Conservation (phyloP, 306 rosid species). For the Quercus agrifolia region DNA sequence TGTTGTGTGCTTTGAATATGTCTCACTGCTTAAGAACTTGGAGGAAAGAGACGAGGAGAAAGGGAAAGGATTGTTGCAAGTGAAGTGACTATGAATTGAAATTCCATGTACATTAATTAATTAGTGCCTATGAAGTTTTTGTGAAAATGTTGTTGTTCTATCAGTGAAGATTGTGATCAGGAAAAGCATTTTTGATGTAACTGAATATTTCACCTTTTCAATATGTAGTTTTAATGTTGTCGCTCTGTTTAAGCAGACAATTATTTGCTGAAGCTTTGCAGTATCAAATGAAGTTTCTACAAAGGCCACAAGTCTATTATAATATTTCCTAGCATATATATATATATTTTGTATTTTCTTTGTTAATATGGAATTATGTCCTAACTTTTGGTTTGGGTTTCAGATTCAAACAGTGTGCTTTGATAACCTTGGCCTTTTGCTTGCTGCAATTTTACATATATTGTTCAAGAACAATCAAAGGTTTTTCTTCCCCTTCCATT, state of each 20-base stretch:
- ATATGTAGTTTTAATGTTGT: slow-evolving; percentile 16
- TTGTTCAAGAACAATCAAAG: slow-evolving; percentile 52
- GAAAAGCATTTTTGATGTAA: not conserved
- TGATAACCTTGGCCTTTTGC: slow-evolving; percentile 83
- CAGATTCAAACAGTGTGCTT: slow-evolving; percentile 98
- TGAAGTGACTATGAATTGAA: too few relatives aligned
- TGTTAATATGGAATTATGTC: not conserved
- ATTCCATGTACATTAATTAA: too few relatives aligned
- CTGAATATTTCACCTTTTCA: not conserved
- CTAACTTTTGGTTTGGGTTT: slow-evolving; percentile 17
- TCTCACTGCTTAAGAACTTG: too few relatives aligned
- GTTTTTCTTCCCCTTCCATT: slow-evolving; percentile 33
- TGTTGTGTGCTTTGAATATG: too few relatives aligned
- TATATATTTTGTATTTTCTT: not conserved
- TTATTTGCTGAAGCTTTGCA: slow-evolving; percentile 93
- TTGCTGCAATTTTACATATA: slow-evolving; percentile 68
- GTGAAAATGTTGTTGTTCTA: too few relatives aligned
- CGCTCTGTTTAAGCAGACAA: slow-evolving; percentile 46
- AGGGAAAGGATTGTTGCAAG: too few relatives aligned
- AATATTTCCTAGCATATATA: not conserved
- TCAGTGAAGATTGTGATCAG: too few relatives aligned
- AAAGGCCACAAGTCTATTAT: slow-evolving; percentile 67
- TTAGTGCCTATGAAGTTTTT: too few relatives aligned
- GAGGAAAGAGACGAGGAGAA: too few relatives aligned
- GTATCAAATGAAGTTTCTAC: slow-evolving; percentile 83